A percentile compares a stretch with the other conserved stretches of the same genome.
Evolutionary conservation across 78 protist species (phyloP).

Genomic region (Dictyostelium brefeldianum): DNA sequence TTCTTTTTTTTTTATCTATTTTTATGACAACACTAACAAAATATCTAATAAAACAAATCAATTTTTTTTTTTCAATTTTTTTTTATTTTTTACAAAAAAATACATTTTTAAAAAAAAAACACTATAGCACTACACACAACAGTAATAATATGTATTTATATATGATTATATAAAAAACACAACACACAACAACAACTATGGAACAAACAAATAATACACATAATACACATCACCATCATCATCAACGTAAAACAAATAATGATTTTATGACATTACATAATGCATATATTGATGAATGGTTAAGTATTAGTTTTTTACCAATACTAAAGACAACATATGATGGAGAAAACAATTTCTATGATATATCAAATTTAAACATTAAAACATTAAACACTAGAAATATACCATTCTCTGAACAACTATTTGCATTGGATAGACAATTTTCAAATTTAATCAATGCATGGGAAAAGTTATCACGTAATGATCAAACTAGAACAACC

Average conservation of each 20-base stretch:
- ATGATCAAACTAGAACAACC: not conserved
- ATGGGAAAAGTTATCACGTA: conserved; percentile 23
- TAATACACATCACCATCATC: not conserved
- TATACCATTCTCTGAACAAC: conserved; percentile 24
- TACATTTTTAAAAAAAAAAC: too few relatives aligned
- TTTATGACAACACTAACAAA: too few relatives aligned
- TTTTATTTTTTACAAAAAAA: too few relatives aligned
- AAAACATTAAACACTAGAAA: conserved; percentile 20
- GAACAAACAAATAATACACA: too few relatives aligned
- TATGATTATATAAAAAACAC: too few relatives aligned
- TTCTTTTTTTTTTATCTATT: too few relatives aligned
- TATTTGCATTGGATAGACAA: conserved; percentile 50
- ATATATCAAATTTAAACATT: conserved; percentile 22
- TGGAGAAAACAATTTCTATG: conserved; percentile 51
- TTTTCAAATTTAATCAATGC: not conserved
- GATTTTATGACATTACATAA: conserved; percentile 44
- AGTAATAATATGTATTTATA: too few relatives aligned
- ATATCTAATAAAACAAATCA: too few relatives aligned
- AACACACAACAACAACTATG: too few relatives aligned
- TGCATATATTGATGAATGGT: conserved; percentile 70
- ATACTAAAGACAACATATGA: conserved; percentile 36
- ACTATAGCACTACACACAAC: too few relatives aligned
- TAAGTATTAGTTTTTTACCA: conserved; percentile 45
- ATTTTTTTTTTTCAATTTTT: too few relatives aligned
- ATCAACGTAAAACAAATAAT: conserved; percentile 4